Conservation (phyloP, 768 basidiomycete species). For the Leccinum olivaceopallidum region DNA sequence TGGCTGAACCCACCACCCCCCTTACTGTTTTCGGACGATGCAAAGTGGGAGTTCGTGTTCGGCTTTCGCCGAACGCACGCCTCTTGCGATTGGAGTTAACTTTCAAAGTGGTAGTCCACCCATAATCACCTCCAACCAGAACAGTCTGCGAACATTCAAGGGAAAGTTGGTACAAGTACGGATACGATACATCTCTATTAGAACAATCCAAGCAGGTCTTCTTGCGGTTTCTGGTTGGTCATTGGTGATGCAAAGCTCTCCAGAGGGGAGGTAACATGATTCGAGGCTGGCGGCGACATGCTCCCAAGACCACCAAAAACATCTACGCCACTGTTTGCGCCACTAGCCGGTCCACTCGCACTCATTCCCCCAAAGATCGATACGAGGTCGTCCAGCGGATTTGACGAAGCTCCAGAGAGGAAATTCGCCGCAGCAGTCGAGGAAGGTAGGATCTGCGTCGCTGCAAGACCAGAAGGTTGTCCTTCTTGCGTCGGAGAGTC, state of each 20-base stretch:
- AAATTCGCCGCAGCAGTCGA: constrained; percentile 75
- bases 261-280: constrained; percentile 16
- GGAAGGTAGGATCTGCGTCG: constrained; percentile 69
- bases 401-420: constrained; percentile 76
- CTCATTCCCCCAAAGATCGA: constrained; percentile 78
- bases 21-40: too few species aligned
- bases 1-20: too few species aligned
- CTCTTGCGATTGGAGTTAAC: not conserved
- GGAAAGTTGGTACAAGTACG: not conserved
- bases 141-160: not conserved
- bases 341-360: constrained; percentile 25
- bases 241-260: constrained; percentile 23
- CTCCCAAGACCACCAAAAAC: constrained; percentile 23
- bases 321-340: constrained; percentile 12
- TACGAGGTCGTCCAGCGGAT: constrained; percentile 91
- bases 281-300: constrained; percentile 8
- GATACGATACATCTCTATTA: constrained; percentile 27
- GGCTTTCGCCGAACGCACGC: too few species aligned
- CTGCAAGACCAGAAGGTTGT: constrained; percentile 72
- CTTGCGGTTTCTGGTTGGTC: constrained; percentile 39
- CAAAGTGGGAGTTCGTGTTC: too few species aligned
- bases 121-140: not conserved
- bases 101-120: not conserved
- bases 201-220: constrained; percentile 59
- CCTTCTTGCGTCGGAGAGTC: constrained; percentile 59